Conservation (phyloP, 768 basidiomycete genomes). For the Daedaleopsis sinensis region DNA sequence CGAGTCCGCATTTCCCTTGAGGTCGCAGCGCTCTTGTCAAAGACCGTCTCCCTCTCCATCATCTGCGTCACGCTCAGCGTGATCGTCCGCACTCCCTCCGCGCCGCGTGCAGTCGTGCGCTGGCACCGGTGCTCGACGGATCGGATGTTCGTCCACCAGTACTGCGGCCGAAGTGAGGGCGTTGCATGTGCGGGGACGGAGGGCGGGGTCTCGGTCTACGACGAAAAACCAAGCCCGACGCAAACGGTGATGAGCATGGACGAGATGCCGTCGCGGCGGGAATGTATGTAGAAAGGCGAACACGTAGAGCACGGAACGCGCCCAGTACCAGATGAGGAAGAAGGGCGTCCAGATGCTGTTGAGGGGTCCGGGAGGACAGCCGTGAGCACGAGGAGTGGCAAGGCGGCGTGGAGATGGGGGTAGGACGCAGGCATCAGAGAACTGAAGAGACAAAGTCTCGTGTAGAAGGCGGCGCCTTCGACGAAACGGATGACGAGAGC, state of each 20-base stretch:
- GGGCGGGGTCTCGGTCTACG: not conserved
- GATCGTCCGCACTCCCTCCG: constrained; percentile 8
- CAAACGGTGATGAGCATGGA: constrained; percentile 20
- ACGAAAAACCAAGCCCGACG: constrained; percentile 16
- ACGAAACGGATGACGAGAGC: constrained; percentile 14
- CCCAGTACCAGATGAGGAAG: constrained; percentile 11
- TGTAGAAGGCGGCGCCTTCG: constrained; percentile 16
- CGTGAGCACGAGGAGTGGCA: not conserved
- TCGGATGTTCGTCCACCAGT: not conserved
- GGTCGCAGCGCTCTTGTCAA: not conserved
- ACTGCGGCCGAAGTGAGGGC: no score
- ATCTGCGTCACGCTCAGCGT: constrained; percentile 5
- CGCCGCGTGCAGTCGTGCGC: not conserved
- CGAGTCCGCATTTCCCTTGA: not conserved
- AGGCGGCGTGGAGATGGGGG: not conserved
- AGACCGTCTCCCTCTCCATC: constrained; percentile 14
- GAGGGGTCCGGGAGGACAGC: not conserved
- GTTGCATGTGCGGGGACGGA: not conserved
- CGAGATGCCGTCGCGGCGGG: constrained; percentile 18
- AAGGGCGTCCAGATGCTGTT: constrained; percentile 15
- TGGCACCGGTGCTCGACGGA: no score
- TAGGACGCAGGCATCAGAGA: not conserved
- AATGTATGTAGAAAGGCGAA: constrained; percentile 18
- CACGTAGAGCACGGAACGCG: constrained; percentile 9
- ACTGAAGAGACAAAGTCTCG: not conserved